These are phyloP conservation scores for Clitocybe nebularis DNA, from an alignment of 1,284 basidiomycete species.

Conservation along the genomic window DNA sequence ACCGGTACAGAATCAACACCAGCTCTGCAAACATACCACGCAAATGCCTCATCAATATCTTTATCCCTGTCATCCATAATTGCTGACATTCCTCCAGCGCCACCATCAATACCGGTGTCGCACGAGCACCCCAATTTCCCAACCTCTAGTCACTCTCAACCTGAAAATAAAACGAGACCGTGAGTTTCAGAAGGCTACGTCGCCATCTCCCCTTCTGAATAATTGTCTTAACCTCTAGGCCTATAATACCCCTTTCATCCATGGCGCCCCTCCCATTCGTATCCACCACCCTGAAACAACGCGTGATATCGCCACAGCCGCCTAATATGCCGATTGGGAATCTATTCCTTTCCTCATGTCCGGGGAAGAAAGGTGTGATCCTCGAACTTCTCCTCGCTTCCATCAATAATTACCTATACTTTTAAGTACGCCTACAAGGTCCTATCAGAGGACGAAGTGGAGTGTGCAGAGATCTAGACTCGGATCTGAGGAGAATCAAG, in stretches of 20 bases:
- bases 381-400: neutral
- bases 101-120: constrained; percentile 1
- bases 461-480: constrained; percentile 79
- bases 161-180: too few species aligned
- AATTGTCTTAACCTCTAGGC: too few species aligned
- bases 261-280: too few species aligned
- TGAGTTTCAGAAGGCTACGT: too few species aligned
- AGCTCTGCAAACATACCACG: constrained; percentile 15
- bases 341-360: constrained; percentile 87
- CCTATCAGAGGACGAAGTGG: constrained; percentile 78
- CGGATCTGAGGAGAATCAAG: constrained; percentile 78
- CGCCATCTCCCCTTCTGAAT: too few species aligned
- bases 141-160: too few species aligned
- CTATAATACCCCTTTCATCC: too few species aligned
- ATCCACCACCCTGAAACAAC: neutral
- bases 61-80: constrained; percentile 24
- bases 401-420: constrained; percentile 1
- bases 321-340: constrained; percentile 66
- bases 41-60: constrained; percentile 24
- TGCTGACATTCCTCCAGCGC: constrained; percentile 6
- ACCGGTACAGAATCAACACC: constrained; percentile 9
- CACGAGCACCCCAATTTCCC: neutral
- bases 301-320: constrained; percentile 9
- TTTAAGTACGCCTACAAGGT: constrained; percentile 74
- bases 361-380: constrained; percentile 82